Evolutionary conservation across 225 moss, liverwort and hornwort genomes (phyloP).

Genomic region (Straminergon stramineum): DNA sequence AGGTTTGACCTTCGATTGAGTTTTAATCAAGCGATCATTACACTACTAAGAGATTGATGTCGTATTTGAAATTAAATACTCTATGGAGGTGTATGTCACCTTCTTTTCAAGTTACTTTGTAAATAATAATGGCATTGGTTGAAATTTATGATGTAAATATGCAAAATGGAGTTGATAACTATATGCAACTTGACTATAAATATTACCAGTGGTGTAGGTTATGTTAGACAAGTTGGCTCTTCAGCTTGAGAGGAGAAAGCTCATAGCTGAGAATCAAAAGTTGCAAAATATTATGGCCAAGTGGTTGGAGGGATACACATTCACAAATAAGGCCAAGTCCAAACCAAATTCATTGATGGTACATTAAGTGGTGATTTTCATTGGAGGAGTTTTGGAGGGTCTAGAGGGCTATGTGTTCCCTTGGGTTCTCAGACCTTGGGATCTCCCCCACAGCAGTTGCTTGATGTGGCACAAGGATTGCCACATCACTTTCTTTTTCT

Average conservation of each 20-base stretch:
- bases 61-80: background rate
- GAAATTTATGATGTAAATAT: background rate
- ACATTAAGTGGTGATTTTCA: background rate
- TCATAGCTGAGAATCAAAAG: constrained; percentile 8
- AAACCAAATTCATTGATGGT: constrained; percentile 26
- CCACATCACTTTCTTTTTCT: no score
- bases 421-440: no score
- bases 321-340: background rate
- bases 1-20: background rate
- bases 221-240: constrained; percentile 34
- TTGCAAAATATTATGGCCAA: background rate
- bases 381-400: no score
- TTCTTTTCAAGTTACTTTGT: background rate
- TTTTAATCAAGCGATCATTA: background rate
- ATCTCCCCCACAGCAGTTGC: no score
- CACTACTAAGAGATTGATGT: background rate
- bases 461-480: no score
- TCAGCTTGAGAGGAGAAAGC: constrained; percentile 18
- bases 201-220: background rate
- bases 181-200: background rate
- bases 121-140: no score
- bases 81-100: background rate
- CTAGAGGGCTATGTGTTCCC: no score
- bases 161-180: background rate
- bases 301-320: constrained; percentile 12